Conservation (phyloP, 2,329 filamentous ascomycete genomes). For the Fusarium subtropicale region DNA sequence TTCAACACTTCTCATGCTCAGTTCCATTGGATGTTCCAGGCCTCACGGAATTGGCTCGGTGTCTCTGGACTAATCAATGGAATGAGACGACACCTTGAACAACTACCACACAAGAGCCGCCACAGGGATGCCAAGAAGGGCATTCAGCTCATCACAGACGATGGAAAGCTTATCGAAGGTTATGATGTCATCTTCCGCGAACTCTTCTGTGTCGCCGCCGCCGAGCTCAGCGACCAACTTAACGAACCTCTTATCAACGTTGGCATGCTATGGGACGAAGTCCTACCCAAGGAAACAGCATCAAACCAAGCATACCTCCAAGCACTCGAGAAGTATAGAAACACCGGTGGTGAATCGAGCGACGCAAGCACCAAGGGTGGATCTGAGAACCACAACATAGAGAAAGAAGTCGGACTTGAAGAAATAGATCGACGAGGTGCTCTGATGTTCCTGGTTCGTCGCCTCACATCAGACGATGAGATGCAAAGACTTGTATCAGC, state of each 20-base stretch:
- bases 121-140: conserved; percentile 33
- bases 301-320: conserved; percentile 34
- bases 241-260: conserved; percentile 70
- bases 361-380: conserved; percentile 21
- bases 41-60: conserved; percentile 79
- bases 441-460: conserved; percentile 81
- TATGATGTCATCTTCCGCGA: conserved; percentile 84
- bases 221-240: conserved; percentile 75
- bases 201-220: conserved; percentile 83
- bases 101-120: conserved; percentile 53
- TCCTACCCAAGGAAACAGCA: conserved; percentile 71
- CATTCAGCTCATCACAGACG: conserved; percentile 62
- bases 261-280: conserved; percentile 80
- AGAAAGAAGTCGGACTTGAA: conserved; percentile 53
- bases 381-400: conserved; percentile 48
- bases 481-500: conserved; percentile 72
- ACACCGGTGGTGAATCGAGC: neutral
- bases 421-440: conserved; percentile 74
- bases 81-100: conserved; percentile 76
- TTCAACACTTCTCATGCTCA: conserved; percentile 81
- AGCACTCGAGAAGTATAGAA: conserved; percentile 21
- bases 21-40: conserved; percentile 89
- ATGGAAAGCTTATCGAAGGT: conserved; percentile 70
- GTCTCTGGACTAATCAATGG: conserved; percentile 74
- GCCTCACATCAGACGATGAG: conserved; percentile 67